Evolutionary conservation across 192 early-diverging fungal species (phyloP), one percentile per base, ranked within the genome.

Genomic region (Coemansia asiatica): DNA sequence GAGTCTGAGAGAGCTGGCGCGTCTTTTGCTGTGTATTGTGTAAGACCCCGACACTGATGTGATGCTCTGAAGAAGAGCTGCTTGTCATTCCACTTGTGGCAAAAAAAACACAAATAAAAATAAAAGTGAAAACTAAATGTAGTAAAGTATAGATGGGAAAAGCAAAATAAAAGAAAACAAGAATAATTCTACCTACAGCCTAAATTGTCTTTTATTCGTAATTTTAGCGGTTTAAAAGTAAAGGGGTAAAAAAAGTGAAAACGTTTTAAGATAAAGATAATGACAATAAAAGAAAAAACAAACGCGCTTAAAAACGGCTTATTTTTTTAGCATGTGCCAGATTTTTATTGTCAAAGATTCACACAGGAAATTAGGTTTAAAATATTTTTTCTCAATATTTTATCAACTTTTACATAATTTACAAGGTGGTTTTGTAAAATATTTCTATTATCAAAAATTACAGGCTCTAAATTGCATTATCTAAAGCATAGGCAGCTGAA

Each of bases 41-140:
- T 38, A 27, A 51, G 19, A 58, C 33, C 55, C 55, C 48, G 46
- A 56, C 60, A 15, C 54, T 29, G n/a, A 64, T 48, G 47, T 40
- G 35, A 56, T 64, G 66, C 58, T 68, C 66, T 35, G 61, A 48
- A 35, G 61, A 48, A 35, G 66, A 64, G 62, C 51, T 15, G 50
- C 54, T 59, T n/a, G 60, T 50, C 71, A 74, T 74, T 68, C 71
- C 66, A 44, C 35, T 16, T 23, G 21, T 9, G 29, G n/a, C n/a
- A 26, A 31, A 60, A 18, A 46, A 55, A 22, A 10, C 22, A 10
- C 2, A 40, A 26, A 13, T 29, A 21, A 36, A 0, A 56, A 46
- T 31, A 40, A 5, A 38, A 28, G 22, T 60, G 15, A 35, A 54
- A 35, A 70, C 26, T 26, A 25, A 15, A 51, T 15, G 31, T 18